Evolutionary conservation across 306 rosid species (phyloP).

Genomic region (Adenanthera pavonina): DNA sequence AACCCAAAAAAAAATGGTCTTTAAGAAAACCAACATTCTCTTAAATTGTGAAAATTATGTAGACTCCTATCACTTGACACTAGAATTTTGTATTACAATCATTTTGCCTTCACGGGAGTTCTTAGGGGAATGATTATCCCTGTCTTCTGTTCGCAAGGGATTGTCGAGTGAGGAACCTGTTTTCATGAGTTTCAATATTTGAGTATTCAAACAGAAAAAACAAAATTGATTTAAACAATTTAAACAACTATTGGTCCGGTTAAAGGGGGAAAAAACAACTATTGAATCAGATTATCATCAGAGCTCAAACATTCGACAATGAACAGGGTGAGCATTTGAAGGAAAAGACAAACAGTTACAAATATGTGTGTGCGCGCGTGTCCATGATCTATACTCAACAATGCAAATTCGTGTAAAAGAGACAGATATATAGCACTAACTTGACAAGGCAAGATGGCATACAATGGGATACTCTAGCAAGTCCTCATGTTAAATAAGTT

Average conservation of each 20-base stretch:
- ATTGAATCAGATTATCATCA: slow-evolving; percentile 6
- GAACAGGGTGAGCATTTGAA: neutral
- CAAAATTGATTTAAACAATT: neutral
- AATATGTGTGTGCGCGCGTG: neutral
- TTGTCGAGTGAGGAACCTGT: slow-evolving; percentile 53
- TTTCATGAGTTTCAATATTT: neutral
- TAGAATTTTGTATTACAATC: neutral
- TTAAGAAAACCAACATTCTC: neutral
- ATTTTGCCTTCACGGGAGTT: slow-evolving; percentile 28
- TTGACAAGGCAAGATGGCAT: neutral
- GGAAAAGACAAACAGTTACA: neutral
- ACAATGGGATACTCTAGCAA: neutral
- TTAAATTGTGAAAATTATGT: neutral
- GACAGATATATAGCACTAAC: no score
- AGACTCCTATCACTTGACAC: neutral
- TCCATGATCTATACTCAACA: no score
- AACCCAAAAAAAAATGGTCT: neutral
- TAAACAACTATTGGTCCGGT: neutral
- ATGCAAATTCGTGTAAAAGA: no score
- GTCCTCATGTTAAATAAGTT: neutral
- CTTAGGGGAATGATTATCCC: slow-evolving; percentile 4
- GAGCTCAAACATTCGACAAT: slow-evolving; percentile 21
- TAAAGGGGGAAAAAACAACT: no score
- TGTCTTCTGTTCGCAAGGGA: slow-evolving; percentile 43
- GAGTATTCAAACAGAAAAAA: neutral